Conservation (phyloP, 1,139 yeast species). For the Hanseniaspora sp. region DNA sequence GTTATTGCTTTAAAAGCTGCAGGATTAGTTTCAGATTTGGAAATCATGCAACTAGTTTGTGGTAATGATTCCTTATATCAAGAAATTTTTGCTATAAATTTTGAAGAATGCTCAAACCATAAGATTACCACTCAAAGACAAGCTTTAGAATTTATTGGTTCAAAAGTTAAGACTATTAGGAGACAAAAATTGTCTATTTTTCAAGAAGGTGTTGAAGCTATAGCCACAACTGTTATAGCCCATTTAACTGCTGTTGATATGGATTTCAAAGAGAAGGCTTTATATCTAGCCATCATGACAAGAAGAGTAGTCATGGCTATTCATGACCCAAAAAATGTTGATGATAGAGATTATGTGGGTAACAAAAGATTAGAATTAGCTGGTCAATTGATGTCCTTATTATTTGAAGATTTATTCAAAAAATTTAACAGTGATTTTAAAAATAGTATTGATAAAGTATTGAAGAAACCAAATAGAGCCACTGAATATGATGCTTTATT, state of each 20-base stretch:
- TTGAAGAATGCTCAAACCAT: slow-evolving; percentile 83
- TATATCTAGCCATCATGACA: slow-evolving; percentile 92
- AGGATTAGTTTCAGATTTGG: slow-evolving; percentile 85
- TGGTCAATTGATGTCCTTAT: slow-evolving; percentile 87
- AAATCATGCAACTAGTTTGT: slow-evolving; percentile 85
- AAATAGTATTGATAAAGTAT: slow-evolving; percentile 82
- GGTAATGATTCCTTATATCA: slow-evolving; percentile 82
- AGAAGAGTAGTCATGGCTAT: slow-evolving; percentile 92
- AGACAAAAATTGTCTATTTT: slow-evolving; percentile 69
- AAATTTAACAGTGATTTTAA: slow-evolving; percentile 91
- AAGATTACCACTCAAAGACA: slow-evolving; percentile 88
- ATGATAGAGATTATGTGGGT: slow-evolving; percentile 97
- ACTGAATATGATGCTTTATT: slow-evolving; percentile 89
- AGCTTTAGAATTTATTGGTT: slow-evolving; percentile 82
- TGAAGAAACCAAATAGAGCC: slow-evolving; percentile 88
- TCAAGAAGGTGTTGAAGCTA: slow-evolving; percentile 95
- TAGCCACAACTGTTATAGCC: slow-evolving; percentile 92
- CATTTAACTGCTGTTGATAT: slow-evolving; percentile 78
- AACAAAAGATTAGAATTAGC: slow-evolving; percentile 94
- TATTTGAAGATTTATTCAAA: slow-evolving; percentile 93
- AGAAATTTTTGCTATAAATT: slow-evolving; percentile 80
- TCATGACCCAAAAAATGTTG: slow-evolving; percentile 89
- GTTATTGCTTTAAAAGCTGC: slow-evolving; percentile 90
- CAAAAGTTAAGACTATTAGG: slow-evolving; percentile 83
- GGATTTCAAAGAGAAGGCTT: slow-evolving; percentile 86